These are phyloP conservation scores for Citropsis articulata DNA, from an alignment of 345 rosid genomes.

Conservation along the genomic window DNA sequence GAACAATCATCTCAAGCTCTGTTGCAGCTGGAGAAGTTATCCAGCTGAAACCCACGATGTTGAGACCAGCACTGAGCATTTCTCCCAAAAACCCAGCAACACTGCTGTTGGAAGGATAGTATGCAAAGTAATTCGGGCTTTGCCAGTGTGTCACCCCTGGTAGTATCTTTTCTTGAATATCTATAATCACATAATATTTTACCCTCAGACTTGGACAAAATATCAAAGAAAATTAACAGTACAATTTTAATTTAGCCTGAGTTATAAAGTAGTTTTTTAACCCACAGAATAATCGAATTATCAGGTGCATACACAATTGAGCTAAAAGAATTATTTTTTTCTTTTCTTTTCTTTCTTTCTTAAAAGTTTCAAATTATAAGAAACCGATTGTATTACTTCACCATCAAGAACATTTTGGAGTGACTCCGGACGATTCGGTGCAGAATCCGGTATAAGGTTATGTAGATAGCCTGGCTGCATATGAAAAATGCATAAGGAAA, in stretches of 20 bases:
- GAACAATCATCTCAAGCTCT: conserved; percentile 85
- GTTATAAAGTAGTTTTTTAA: neutral
- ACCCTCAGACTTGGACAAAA: neutral
- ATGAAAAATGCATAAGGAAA: conserved; percentile 8
- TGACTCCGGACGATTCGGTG: conserved; percentile 74
- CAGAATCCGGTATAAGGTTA: conserved; percentile 70
- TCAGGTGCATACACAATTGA: neutral
- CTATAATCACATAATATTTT: conserved; percentile 35
- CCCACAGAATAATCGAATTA: neutral
- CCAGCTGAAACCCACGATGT: conserved; percentile 90
- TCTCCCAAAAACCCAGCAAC: conserved; percentile 92
- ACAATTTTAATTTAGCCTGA: neutral
- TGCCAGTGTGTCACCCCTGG: conserved; percentile 96
- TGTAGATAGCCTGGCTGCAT: conserved; percentile 87
- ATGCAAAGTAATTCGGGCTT: conserved; percentile 78
- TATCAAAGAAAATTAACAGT: neutral
- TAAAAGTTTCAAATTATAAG: neutral
- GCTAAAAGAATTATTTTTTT: neutral
- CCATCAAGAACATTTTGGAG: conserved; percentile 79
- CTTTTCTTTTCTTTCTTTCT: too few species aligned
- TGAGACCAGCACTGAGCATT: conserved; percentile 91
- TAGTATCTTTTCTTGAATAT: conserved; percentile 63
- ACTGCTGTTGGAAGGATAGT: conserved; percentile 85
- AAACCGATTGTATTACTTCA: conserved; percentile 25
- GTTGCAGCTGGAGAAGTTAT: conserved; percentile 92